Conservation (phyloP, 2,329 filamentous ascomycete species). For the Whalleya microplaca region DNA sequence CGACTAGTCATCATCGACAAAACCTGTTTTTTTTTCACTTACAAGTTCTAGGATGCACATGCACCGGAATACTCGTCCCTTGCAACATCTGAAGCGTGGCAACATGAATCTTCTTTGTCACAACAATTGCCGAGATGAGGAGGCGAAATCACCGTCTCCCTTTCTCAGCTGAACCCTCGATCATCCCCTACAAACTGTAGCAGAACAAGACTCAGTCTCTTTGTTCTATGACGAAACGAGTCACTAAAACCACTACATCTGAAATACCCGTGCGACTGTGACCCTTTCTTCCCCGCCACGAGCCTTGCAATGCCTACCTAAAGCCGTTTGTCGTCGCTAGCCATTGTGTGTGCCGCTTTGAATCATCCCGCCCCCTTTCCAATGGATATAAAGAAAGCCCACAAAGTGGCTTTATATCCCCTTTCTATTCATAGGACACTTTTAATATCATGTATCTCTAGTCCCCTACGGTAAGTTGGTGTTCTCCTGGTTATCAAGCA, state of each 20-base stretch:
- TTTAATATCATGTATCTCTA: conserved; percentile 9
- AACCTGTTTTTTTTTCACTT: conserved; percentile 8
- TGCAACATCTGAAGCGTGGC: conserved; percentile 16
- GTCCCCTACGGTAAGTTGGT: neutral
- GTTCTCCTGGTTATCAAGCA: neutral
- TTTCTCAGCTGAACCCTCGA: conserved; percentile 10
- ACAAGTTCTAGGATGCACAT: neutral
- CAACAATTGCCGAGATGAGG: conserved; percentile 5
- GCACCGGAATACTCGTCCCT: conserved; percentile 1
- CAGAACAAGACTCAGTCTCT: conserved; percentile 10
- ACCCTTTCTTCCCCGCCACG: conserved; percentile 16
- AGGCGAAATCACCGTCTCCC: conserved; percentile 4
- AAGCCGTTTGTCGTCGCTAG: conserved; percentile 7
- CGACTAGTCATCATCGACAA: conserved; percentile 17
- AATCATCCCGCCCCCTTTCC: conserved; percentile 23
- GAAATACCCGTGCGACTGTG: neutral
- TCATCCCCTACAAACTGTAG: conserved; percentile 6
- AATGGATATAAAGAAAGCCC: conserved; percentile 16
- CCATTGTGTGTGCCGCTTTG: conserved; percentile 23
- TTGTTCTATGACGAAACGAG: conserved; percentile 9
- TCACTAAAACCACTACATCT: conserved; percentile 7
- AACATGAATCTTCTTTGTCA: conserved; percentile 25
- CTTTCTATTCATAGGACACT: conserved; percentile 25
- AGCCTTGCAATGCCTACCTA: conserved; percentile 7
- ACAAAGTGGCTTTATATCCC: conserved; percentile 19